Evolutionary conservation across 2,329 filamentous ascomycete genomes (phyloP), one percentile per base, ranked within the genome.

Genomic region (Xylaria multiplex): DNA sequence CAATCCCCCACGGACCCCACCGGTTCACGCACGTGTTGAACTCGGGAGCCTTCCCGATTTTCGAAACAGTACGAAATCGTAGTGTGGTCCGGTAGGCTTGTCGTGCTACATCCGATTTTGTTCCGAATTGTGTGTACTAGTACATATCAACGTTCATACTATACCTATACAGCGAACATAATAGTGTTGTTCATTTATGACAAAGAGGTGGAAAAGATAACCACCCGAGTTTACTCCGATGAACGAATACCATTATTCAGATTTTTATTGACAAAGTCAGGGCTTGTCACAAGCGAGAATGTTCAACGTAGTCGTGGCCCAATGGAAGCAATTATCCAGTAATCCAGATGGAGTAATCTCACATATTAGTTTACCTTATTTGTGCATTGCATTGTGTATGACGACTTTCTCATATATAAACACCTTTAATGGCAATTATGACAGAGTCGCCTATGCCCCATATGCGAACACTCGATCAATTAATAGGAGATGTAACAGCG

Each of bases 401-500:
- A 19, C 19, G 42, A 8, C 54, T 19, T 35, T 22, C n/a, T 11
- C 42, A 46, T 35, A 24, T 32, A 16, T 43, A 27, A 37, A 55
- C 53, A 9, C 19, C 7, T n/a, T 43, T 37, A 42, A 37, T 43
- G 3, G 13, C 37, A n/a, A 55, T 43, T 30, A 55, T 55, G 53
- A 55, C 37, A 32, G 42, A 57, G 37, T 19, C 40, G 24, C 40
- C 40, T 57, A 19, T 22, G 24, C 54, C 40, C 16, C 11, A 19
- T 9, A 45, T 24, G 24, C 54, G 54, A 35, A 57, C 54, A 22
- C 54, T 57, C 11, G 22, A 46, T 57, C 40, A 27, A 45, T 27
- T 57, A 14, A 11, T 16, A 6, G 54, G 54, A 35, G 54, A 57
- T 57, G 42, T 35, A n/a, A 46, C 54, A 13, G 54, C 54, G 27